Evolutionary conservation across 2,329 filamentous ascomycete genomes (phyloP).

Genomic region (Fusarium sulawesiense): DNA sequence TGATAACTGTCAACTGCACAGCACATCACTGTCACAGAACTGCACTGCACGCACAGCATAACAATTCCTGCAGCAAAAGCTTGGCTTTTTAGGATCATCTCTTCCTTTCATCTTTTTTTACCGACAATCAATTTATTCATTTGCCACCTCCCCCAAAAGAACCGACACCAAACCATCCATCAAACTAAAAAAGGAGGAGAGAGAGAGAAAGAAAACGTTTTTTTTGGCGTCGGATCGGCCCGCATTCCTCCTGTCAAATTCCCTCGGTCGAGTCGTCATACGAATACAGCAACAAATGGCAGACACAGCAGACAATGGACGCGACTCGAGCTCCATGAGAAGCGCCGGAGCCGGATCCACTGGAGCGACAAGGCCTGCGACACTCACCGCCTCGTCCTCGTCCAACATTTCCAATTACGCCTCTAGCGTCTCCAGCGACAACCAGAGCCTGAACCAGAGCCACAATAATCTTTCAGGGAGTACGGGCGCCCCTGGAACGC

Average conservation of each 20-base stretch:
- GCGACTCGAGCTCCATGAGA: neutral
- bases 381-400: slow-evolving; percentile 2
- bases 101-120: neutral
- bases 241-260: neutral
- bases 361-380: neutral
- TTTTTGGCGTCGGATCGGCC: slow-evolving; percentile 4
- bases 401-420: slow-evolving; percentile 9
- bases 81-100: neutral
- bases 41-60: neutral
- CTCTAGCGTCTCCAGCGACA: slow-evolving; percentile 6
- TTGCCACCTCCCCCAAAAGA: neutral
- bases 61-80: neutral
- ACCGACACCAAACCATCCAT: neutral
- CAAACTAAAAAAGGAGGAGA: neutral
- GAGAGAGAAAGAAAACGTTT: neutral
- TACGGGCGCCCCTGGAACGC: slow-evolving; percentile 36
- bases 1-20: neutral
- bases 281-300: neutral
- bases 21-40: neutral
- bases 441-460: neutral
- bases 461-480: neutral
- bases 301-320: neutral
- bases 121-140: neutral
- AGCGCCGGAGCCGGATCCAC: neutral
- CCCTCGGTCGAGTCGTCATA: neutral